Percentiles rank a stretch among this genome's conserved stretches.
phyloP scores from a whole-genome alignment of 805 yeast species.

The Suhomyces xylopsoci region DNA sequence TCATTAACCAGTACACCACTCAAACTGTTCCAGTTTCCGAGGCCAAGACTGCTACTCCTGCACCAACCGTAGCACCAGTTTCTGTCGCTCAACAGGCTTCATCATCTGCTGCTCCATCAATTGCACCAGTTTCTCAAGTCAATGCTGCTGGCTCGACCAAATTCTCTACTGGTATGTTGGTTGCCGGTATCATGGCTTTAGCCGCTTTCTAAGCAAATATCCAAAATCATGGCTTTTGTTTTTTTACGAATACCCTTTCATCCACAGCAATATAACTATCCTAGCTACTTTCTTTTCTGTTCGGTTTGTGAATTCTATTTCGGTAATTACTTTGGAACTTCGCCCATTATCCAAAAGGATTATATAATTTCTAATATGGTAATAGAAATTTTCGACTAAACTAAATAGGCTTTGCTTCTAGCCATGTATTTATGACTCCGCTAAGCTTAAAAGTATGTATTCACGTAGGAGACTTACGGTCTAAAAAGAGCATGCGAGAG shows the following conservation, averaged over 20 bases:
- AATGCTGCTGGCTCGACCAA: constrained; percentile 8
- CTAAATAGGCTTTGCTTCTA: not conserved
- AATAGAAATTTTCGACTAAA: not conserved
- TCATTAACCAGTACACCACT: not conserved
- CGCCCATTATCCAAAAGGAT: not conserved
- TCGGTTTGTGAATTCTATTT: not conserved
- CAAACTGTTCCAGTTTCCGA: not conserved
- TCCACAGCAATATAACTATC: not conserved
- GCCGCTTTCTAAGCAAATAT: not conserved
- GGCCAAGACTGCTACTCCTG: constrained; percentile 2
- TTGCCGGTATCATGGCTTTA: constrained; percentile 7
- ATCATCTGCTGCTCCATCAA: not conserved
- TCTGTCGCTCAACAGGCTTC: not conserved
- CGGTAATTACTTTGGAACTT: not conserved
- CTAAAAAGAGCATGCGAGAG: not conserved
- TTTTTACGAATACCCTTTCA: not conserved
- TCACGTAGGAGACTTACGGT: not conserved
- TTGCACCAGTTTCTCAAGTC: constrained; percentile 1
- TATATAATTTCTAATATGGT: not conserved
- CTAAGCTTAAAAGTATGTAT: not conserved
- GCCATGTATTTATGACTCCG: not conserved
- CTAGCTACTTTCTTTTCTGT: not conserved
- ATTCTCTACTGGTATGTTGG: constrained; percentile 7
- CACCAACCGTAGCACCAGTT: not conserved
- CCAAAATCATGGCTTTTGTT: not conserved